phyloP scores from a whole-genome alignment of 2,329 filamentous ascomycete genomes.

The Cordyceps cicadae region DNA sequence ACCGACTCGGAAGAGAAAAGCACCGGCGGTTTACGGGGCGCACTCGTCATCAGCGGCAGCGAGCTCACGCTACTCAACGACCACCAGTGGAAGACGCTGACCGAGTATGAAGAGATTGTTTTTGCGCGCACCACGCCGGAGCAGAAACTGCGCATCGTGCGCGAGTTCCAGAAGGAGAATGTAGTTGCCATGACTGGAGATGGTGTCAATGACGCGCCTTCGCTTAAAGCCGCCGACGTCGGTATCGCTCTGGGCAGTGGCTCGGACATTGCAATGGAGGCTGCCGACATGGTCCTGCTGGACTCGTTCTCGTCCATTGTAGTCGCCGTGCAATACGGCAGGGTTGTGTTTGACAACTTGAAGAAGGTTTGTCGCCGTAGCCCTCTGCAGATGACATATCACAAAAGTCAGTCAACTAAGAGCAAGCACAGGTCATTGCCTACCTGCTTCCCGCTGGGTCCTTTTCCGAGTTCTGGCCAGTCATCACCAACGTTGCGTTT shows the following conservation, averaged over 20 bases:
- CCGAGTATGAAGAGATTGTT: constrained; percentile 60
- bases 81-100: constrained; percentile 59
- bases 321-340: constrained; percentile 62
- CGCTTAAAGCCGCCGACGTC: constrained; percentile 70
- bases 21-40: constrained; percentile 22
- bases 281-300: constrained; percentile 73
- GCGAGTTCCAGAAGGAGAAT: constrained; percentile 58
- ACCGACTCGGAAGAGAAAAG: constrained; percentile 19
- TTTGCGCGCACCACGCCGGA: constrained; percentile 71
- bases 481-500: constrained; percentile 64
- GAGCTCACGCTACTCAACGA: constrained; percentile 60
- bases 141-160: constrained; percentile 73
- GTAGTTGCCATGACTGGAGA: constrained; percentile 81
- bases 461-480: constrained; percentile 70
- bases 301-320: constrained; percentile 66
- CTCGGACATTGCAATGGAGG: constrained; percentile 74
- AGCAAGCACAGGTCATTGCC: constrained; percentile 34
- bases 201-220: constrained; percentile 79
- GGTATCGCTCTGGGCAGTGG: constrained; percentile 76
- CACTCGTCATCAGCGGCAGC: constrained; percentile 56
- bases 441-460: constrained; percentile 65
- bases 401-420: not conserved
- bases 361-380: constrained; percentile 44
- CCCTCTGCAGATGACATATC: not conserved
- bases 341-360: constrained; percentile 71